Evolutionary conservation across 306 rosid genomes (phyloP).

Genomic region (Malus fusca): DNA sequence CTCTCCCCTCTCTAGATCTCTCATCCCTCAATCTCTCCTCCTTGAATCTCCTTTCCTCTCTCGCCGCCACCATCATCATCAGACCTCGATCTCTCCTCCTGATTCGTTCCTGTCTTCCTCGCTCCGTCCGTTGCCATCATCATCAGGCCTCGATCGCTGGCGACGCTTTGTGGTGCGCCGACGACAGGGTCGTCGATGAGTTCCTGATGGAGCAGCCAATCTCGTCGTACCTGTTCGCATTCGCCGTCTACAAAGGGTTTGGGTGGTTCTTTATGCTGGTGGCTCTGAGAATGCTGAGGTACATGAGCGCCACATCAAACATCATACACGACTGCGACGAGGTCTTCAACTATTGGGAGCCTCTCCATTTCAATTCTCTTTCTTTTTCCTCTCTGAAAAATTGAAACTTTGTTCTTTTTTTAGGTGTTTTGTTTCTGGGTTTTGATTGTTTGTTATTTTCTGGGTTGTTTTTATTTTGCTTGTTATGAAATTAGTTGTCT

Average conservation of each 20-base stretch:
- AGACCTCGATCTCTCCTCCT: no score
- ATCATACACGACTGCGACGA: slow-evolving; percentile 94
- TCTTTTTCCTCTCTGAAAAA: neutral
- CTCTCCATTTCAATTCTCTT: slow-evolving; percentile 50
- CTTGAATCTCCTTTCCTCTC: no score
- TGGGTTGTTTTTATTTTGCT: neutral
- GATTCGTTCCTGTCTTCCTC: no score
- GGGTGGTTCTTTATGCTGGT: slow-evolving; percentile 62
- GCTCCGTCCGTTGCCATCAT: no score
- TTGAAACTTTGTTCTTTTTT: neutral
- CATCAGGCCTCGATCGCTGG: no score
- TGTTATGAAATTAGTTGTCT: neutral
- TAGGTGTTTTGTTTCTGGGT: neutral
- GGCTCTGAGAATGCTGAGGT: slow-evolving; percentile 59
- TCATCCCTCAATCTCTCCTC: no score
- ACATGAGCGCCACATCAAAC: slow-evolving; percentile 88
- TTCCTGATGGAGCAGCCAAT: no score
- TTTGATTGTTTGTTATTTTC: neutral
- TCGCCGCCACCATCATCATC: no score
- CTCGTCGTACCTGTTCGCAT: no score
- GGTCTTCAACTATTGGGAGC: slow-evolving; percentile 98
- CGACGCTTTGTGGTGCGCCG: no score
- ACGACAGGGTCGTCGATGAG: no score
- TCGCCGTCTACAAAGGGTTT: slow-evolving; percentile 36
- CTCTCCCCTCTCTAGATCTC: no score